These are phyloP conservation scores for Penicillium sp. DNA, from an alignment of 2,329 filamentous ascomycete species.

Conservation along the genomic window DNA sequence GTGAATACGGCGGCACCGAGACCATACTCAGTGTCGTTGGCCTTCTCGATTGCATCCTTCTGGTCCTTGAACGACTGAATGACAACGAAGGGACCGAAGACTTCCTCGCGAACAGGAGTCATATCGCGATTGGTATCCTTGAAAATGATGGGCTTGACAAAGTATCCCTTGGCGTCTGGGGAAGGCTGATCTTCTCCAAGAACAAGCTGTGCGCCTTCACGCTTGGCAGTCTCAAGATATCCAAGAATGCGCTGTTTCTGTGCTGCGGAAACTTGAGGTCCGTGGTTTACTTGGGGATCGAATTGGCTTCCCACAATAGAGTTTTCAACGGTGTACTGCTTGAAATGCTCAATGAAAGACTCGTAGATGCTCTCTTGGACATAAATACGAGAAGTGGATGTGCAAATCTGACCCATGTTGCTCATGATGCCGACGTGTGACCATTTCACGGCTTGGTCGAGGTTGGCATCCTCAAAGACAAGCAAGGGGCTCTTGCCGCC, in stretches of 20 bases:
- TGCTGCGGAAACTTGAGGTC: slow-evolving; percentile 10
- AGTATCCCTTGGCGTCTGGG: slow-evolving; percentile 19
- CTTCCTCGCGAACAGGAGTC: slow-evolving; percentile 36
- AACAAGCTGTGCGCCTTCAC: slow-evolving; percentile 31
- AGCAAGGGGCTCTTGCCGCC: slow-evolving; percentile 50
- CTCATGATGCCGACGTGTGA: slow-evolving; percentile 53
- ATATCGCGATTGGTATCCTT: slow-evolving; percentile 28
- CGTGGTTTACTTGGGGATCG: slow-evolving; percentile 5
- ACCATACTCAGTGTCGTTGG: slow-evolving; percentile 40
- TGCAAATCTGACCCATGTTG: slow-evolving; percentile 67
- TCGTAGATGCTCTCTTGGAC: slow-evolving; percentile 53
- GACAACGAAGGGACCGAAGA: slow-evolving; percentile 41
- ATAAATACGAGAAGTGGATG: slow-evolving; percentile 62
- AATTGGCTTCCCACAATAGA: slow-evolving; percentile 5
- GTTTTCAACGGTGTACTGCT: slow-evolving; percentile 16
- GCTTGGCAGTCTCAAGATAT: slow-evolving; percentile 29
- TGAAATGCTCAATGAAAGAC: slow-evolving; percentile 32
- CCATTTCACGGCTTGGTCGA: slow-evolving; percentile 44
- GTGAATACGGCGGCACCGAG: slow-evolving; percentile 39
- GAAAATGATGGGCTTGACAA: slow-evolving; percentile 24
- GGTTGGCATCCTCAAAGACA: slow-evolving; percentile 47
- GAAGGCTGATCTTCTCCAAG: slow-evolving; percentile 23
- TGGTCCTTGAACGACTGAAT: slow-evolving; percentile 34
- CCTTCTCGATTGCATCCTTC: slow-evolving; percentile 31
- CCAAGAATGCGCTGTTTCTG: slow-evolving; percentile 11